Evolutionary conservation across 2,329 filamentous ascomycete species (phyloP).

Genomic region (Pseudogymnoascus sp.): DNA sequence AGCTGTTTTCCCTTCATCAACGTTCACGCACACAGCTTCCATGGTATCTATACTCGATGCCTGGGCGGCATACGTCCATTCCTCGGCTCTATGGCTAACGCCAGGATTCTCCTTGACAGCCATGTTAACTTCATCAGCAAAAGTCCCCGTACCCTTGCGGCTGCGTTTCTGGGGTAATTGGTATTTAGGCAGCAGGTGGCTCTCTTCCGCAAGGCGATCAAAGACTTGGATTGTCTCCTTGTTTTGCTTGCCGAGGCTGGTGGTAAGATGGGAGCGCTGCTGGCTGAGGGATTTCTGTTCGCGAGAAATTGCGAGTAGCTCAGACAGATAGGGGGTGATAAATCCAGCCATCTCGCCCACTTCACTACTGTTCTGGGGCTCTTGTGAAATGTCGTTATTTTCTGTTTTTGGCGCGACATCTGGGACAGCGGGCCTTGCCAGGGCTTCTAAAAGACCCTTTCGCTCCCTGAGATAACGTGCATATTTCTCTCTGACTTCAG

Average conservation of each 20-base stretch:
- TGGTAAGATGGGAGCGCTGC: constrained; percentile 50
- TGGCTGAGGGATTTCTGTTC: constrained; percentile 49
- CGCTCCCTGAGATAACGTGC: neutral
- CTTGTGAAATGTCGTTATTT: neutral
- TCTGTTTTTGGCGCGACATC: constrained; percentile 8
- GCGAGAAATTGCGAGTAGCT: constrained; percentile 42
- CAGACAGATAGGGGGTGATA: constrained; percentile 48
- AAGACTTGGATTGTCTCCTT: constrained; percentile 43
- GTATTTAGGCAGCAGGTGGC: constrained; percentile 48
- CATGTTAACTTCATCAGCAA: constrained; percentile 39
- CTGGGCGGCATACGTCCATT: constrained; percentile 53
- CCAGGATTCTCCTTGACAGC: constrained; percentile 32
- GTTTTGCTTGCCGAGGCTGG: constrained; percentile 40
- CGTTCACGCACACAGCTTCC: constrained; percentile 49
- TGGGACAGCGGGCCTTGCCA: constrained; percentile 13
- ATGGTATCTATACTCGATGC: constrained; percentile 50
- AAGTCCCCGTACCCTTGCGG: constrained; percentile 21
- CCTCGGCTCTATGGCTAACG: constrained; percentile 38
- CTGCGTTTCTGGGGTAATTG: constrained; percentile 32
- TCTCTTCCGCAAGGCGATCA: constrained; percentile 50
- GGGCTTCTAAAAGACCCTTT: neutral
- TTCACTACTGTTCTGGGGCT: neutral
- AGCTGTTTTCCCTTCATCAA: constrained; percentile 49
- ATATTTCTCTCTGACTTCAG: constrained; percentile 8
- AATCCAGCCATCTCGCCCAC: constrained; percentile 33